Evolutionary conservation across 1,284 basidiomycete genomes (phyloP), one percentile per base, ranked within the genome.

Genomic region (Mycena sp.): DNA sequence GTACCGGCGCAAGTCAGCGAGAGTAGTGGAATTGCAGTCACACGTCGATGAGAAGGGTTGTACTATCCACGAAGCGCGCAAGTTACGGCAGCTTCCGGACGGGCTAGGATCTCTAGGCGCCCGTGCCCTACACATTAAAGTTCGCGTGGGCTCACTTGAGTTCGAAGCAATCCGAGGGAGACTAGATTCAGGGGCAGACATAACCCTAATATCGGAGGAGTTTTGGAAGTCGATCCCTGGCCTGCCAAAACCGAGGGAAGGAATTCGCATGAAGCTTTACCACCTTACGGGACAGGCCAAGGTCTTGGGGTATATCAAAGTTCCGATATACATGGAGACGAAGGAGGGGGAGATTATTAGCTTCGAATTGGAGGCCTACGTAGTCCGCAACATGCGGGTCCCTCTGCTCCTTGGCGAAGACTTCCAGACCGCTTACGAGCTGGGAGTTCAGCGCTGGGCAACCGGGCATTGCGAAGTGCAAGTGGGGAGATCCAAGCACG

Each of bases 401-500:
- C 70, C 68, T 0, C n/a, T 74, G 1, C 58, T 75, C 2, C 56
- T 75, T 4, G 73, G 73, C 9, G 70, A 75, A 35, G 73, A 73
- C 46, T 74, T 71, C 64, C 69, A 71, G 6, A 54, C 60, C 10
- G 45, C 58, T 9, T 73, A 72, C 52, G 69, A 70, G 44, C 6
- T 73, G 2, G 29, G 25, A 1, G 64, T 70, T 9, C 4, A 35
- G 11, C 51, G 68, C 10, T 55, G 46, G 30, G 19, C 60, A n/a
- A 53, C 48, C 10, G 51, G 56, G 2, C 30, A 41, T 14, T 41
- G 37, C 21, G 43, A 50, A 2, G 28, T 62, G 3, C 25, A 40
- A 32, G 37, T 62, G 1, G 53, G 52, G 17, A 2, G 12, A 11
- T 41, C 60, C 6, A 32, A 21, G 12, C 37, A 40, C 32, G 23